A percentile compares a stretch with the other conserved stretches of the same genome.
Evolutionary conservation across 1,284 basidiomycete species (phyloP).

Genomic region (Ceratobasidium sp.): DNA sequence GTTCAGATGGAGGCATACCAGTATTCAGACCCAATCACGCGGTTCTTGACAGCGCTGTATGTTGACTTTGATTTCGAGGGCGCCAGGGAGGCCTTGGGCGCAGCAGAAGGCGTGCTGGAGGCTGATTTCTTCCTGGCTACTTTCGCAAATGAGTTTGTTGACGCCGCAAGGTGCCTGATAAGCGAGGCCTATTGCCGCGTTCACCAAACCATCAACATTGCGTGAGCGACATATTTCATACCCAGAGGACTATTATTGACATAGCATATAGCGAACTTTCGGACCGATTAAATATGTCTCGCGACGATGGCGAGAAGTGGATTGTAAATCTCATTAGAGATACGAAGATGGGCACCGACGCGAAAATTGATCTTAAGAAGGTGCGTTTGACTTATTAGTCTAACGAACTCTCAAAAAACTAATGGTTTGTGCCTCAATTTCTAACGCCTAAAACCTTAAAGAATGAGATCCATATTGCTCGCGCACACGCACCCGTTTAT

Average conservation of each 20-base stretch:
- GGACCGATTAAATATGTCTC: constrained; percentile 90
- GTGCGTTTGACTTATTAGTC: constrained; percentile 59
- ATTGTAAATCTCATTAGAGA: constrained; percentile 98
- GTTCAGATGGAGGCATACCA: constrained; percentile 95
- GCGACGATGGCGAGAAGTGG: constrained; percentile 98
- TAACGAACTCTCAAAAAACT: neutral
- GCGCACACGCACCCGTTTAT: constrained; percentile 90
- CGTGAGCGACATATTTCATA: constrained; percentile 65
- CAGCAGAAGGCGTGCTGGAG: constrained; percentile 86
- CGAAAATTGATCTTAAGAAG: constrained; percentile 97
- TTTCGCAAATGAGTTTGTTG: constrained; percentile 93
- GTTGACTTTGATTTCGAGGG: constrained; percentile 93
- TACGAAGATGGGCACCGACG: constrained; percentile 91
- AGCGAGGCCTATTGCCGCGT: constrained; percentile 98
- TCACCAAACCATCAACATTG: constrained; percentile 96
- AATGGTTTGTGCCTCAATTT: constrained; percentile 16
- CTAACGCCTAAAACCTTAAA: constrained; percentile 56
- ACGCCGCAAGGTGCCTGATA: constrained; percentile 95
- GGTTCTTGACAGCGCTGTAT: constrained; percentile 94
- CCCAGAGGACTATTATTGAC: neutral
- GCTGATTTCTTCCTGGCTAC: constrained; percentile 96
- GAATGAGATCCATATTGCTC: constrained; percentile 97
- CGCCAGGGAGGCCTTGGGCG: constrained; percentile 85
- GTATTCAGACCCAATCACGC: constrained; percentile 93
- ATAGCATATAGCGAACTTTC: constrained; percentile 81